These are phyloP conservation scores for Mycena latifolia DNA, from an alignment of 768 basidiomycete species.

Conservation along the genomic window DNA sequence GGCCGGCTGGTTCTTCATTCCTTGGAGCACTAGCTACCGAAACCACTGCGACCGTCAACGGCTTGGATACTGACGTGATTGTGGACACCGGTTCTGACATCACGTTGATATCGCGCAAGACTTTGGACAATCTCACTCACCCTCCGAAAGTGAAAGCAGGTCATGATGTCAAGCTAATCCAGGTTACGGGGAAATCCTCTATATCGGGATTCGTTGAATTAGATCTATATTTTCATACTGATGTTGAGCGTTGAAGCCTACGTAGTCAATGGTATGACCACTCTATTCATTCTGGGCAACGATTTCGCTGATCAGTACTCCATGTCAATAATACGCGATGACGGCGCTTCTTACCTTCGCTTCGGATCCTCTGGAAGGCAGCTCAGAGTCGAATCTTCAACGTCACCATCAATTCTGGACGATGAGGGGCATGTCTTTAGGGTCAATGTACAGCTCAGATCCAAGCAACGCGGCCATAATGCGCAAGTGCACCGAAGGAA, in stretches of 20 bases:
- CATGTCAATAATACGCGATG: slow-evolving; percentile 41
- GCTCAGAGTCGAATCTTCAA: slow-evolving; percentile 5
- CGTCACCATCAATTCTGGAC: neutral
- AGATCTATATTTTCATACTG: slow-evolving; percentile 41
- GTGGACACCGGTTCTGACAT: slow-evolving; percentile 43
- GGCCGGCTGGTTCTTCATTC: slow-evolving; percentile 2
- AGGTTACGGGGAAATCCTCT: slow-evolving; percentile 14
- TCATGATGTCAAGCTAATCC: slow-evolving; percentile 1
- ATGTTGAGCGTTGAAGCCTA: slow-evolving; percentile 47
- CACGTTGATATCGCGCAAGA: slow-evolving; percentile 39
- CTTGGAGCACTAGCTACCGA: neutral
- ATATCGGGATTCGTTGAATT: slow-evolving; percentile 47
- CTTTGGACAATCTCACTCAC: neutral
- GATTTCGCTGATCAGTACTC: slow-evolving; percentile 49
- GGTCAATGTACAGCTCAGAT: neutral
- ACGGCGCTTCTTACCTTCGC: slow-evolving; percentile 1
- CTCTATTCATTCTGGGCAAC: slow-evolving; percentile 47
- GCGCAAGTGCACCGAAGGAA: slow-evolving; percentile 2
- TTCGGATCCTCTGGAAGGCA: slow-evolving; percentile 21
- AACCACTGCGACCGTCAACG: neutral
- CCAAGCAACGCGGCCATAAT: neutral
- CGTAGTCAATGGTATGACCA: slow-evolving; percentile 45
- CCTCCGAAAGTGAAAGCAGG: slow-evolving; percentile 33
- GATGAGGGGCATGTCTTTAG: slow-evolving; percentile 26
- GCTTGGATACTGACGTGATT: neutral